Evolutionary conservation across 306 rosid species (phyloP).

Genomic region (Hylodesmum podocarpum): DNA sequence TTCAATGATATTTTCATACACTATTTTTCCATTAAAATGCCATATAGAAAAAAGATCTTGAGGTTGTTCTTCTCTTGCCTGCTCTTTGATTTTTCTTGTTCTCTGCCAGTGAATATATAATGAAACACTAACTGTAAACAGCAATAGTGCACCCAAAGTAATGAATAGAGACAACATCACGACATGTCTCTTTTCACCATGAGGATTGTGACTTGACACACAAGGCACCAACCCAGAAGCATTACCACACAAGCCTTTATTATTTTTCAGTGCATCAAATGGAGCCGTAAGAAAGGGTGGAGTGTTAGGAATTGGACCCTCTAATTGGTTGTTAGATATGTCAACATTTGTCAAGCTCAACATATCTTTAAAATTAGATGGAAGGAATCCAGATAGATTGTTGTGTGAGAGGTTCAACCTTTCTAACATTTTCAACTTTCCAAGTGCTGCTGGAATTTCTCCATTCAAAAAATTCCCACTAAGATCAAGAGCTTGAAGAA

Average conservation of each 20-base stretch:
- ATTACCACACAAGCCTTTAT: constrained; percentile 27
- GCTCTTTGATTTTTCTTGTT: background rate
- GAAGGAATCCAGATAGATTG: constrained; percentile 34
- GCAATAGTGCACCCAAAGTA: background rate
- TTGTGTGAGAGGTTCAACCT: constrained; percentile 53
- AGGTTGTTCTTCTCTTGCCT: background rate
- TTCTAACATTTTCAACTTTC: constrained; percentile 28
- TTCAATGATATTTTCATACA: constrained; percentile 28
- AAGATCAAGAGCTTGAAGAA: constrained; percentile 45
- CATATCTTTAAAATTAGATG: constrained; percentile 29
- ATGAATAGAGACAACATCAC: background rate
- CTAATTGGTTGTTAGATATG: constrained; percentile 37
- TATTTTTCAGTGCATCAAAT: constrained; percentile 19
- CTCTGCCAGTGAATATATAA: background rate
- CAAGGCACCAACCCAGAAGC: background rate
- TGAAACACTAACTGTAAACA: background rate
- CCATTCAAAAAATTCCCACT: constrained; percentile 31
- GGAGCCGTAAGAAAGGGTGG: constrained; percentile 12
- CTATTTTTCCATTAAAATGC: constrained; percentile 25
- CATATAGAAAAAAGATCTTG: constrained; percentile 22
- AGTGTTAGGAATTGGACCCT: constrained; percentile 30
- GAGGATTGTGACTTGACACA: background rate
- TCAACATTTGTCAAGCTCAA: constrained; percentile 44
- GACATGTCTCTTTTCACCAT: background rate
- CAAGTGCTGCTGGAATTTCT: constrained; percentile 37